phyloP scores from a whole-genome alignment of 164 flowering plant genomes.

The Chimonanthus praecox region DNA sequence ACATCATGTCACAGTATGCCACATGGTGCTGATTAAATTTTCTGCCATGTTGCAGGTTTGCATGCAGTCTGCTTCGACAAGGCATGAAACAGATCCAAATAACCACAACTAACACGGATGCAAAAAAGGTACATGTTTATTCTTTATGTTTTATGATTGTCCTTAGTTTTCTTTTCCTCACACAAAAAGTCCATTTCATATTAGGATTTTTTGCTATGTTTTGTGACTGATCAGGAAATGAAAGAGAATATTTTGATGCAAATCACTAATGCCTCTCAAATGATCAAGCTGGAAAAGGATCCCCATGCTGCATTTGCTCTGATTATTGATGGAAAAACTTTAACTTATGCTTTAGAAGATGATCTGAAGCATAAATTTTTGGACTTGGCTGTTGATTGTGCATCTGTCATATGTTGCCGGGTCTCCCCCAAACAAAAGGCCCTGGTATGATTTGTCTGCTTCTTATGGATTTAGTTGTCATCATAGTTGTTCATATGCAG shows the following conservation, averaged over 20 bases:
- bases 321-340: conserved; percentile 90
- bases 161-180: not conserved
- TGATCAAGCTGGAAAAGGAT: conserved; percentile 86
- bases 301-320: conserved; percentile 97
- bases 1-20: not conserved
- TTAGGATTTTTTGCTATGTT: conserved; percentile 5
- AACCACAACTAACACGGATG: conserved; percentile 33
- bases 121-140: conserved; percentile 40
- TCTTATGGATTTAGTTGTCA: not conserved
- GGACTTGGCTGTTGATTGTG: conserved; percentile 84
- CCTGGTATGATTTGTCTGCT: conserved; percentile 45
- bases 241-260: conserved; percentile 72
- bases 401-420: conserved; percentile 98
- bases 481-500: not conserved
- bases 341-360: conserved; percentile 67
- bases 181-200: not conserved
- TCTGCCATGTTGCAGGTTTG: conserved; percentile 47
- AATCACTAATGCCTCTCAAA: conserved; percentile 73
- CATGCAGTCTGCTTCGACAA: conserved; percentile 89
- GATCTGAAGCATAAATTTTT: conserved; percentile 78
- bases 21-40: not conserved
- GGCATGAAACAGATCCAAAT: conserved; percentile 90
- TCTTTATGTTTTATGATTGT: not conserved
- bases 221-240: conserved; percentile 48
- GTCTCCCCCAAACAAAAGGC: conserved; percentile 99